phyloP scores from a whole-genome alignment of 305 asterid species.

The Galium porrigens region DNA sequence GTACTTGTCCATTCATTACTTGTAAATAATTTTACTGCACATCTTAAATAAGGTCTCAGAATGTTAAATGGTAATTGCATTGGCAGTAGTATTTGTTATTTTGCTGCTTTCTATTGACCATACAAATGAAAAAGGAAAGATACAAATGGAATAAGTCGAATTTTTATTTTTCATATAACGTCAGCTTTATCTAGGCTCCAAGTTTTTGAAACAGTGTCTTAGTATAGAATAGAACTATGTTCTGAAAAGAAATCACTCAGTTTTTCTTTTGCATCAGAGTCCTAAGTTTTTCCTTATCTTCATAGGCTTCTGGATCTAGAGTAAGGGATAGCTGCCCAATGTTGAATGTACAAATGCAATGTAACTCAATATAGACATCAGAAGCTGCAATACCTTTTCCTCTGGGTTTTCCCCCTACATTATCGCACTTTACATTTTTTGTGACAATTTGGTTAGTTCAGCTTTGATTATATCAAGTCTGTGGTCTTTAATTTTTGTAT shows the following conservation, averaged over 20 bases:
- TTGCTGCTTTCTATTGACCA: neutral
- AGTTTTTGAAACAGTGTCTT: neutral
- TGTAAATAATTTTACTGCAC: neutral
- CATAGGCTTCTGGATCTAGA: no score
- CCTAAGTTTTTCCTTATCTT: neutral
- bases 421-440: no score
- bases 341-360: neutral
- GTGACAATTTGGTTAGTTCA: neutral
- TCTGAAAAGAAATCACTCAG: neutral
- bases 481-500: no score
- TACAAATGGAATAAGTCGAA: neutral
- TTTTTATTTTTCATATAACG: neutral
- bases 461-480: neutral
- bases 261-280: neutral
- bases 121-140: neutral
- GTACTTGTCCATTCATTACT: neutral
- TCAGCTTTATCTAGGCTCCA: neutral
- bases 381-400: no score
- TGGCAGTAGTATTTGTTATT: neutral
- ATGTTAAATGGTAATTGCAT: neutral
- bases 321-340: no score
- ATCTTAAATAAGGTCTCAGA: neutral
- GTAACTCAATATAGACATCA: neutral
- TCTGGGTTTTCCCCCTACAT: no score
- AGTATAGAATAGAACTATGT: neutral